Base-by-base conservation (phyloP, 495 filamentous ascomycete species). In the Hypoxylon subgilvum region DNA sequence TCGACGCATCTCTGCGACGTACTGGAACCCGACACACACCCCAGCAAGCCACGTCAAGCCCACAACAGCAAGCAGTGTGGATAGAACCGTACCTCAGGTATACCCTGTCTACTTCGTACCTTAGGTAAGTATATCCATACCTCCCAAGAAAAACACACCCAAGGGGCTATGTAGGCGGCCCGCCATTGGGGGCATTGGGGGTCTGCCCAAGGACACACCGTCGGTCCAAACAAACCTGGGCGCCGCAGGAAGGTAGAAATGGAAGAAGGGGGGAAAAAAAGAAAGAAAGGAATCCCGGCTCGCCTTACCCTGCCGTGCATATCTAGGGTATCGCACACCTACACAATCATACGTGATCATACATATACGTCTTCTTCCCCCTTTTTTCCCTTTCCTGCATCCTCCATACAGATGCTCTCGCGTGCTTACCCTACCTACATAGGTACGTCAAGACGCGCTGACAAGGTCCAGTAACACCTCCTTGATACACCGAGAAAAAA, bases 121-220 rank as follows among this genome's bases (percentile, higher is more conserved):
- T 30, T 5, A 10, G 27, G 5, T 30, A 30, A 10, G 27, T 30
- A 30, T 38, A 8, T 38, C n/a, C 36, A 17, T 41, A 25, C 38
- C 17, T 23, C 14, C 10, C 7, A 25, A 23, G 16, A 19, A 6
- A 39, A n/a, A n/a, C n/a, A n/a, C n/a, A n/a, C n/a, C n/a, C n/a
- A n/a, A n/a, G n/a, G n/a, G n/a, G n/a, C n/a, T n/a, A n/a, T n/a
- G 51, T 44, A 51, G 58, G 40, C 58, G 19, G 58, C 53, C 60
- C 60, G 60, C 60, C 47, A 63, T 63, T 63, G 60, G 60, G 60
- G 60, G 60, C 47, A 63, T 63, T 63, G 60, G 60, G 60, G 60
- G 60, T 58, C 60, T 63, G 60, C 48, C 53, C 60, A 58, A 58
- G 43, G 54, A 64, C 61, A 56, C 61, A 49, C 61, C 54, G 61